phyloP scores from a whole-genome alignment of 495 filamentous ascomycete species.

The Tuber microsphaerosporum region DNA sequence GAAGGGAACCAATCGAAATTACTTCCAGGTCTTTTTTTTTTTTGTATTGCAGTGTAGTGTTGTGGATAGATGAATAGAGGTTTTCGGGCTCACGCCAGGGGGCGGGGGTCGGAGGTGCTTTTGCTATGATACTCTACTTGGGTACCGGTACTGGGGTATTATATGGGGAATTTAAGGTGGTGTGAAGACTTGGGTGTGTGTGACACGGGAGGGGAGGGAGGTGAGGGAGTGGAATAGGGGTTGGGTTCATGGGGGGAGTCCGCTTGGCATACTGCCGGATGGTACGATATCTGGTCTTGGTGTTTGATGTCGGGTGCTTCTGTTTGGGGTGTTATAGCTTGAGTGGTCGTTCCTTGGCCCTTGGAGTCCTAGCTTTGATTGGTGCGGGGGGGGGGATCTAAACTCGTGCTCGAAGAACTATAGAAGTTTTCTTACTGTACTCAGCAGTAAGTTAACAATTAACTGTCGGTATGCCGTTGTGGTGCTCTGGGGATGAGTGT shows the following conservation, averaged over 20 bases:
- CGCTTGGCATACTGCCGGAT: background rate
- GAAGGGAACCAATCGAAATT: background rate
- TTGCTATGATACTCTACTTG: background rate
- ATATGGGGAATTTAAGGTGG: background rate
- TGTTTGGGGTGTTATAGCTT: background rate
- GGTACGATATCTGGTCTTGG: background rate
- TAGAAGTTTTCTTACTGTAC: background rate
- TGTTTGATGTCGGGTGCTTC: background rate
- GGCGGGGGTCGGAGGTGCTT: background rate
- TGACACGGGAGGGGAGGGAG: background rate
- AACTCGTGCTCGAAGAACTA: background rate
- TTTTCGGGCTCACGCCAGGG: background rate
- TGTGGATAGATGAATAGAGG: conserved; percentile 1
- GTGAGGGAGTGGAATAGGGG: background rate
- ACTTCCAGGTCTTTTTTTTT: background rate
- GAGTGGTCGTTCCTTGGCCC: background rate
- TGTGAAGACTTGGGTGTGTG: background rate
- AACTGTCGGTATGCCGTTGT: background rate
- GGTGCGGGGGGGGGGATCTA: background rate
- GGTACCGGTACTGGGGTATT: background rate
- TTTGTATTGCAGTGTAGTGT: background rate
- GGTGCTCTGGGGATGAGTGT: background rate
- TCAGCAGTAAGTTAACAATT: too few relatives aligned
- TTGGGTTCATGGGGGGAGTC: background rate
- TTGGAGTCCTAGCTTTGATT: background rate